These are phyloP conservation scores for Ceratobasidium sp. DNA, from an alignment of 1,284 basidiomycete genomes.

Conservation along the genomic window DNA sequence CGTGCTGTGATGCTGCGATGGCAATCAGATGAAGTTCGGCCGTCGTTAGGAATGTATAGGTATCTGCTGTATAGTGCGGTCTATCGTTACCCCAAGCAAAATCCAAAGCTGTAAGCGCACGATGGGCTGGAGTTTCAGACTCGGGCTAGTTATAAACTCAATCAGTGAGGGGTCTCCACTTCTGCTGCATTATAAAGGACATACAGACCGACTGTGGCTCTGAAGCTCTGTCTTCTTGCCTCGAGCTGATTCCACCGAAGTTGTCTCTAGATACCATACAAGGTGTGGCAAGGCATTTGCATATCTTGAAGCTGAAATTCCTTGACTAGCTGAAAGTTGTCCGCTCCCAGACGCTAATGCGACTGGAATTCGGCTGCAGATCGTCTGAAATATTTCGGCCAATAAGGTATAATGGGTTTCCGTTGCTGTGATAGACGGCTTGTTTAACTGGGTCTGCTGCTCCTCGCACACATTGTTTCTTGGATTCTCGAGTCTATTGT, in stretches of 20 bases:
- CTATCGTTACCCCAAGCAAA: not conserved
- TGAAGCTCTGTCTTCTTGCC: not conserved
- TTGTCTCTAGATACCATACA: not conserved
- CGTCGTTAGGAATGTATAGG: not conserved
- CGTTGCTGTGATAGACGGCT: too few species aligned
- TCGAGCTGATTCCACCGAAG: not conserved
- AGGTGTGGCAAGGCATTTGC: not conserved
- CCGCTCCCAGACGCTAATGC: too few species aligned
- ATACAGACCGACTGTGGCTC: not conserved
- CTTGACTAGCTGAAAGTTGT: not conserved
- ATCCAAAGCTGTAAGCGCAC: not conserved
- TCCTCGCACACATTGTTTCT: too few species aligned
- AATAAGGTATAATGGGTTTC: too few species aligned
- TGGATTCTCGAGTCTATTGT: too few species aligned
- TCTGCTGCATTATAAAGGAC: too few species aligned
- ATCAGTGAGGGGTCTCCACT: not conserved
- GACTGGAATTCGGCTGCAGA: too few species aligned
- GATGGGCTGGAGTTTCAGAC: not conserved
- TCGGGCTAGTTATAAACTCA: not conserved
- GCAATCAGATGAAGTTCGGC: not conserved
- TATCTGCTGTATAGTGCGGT: not conserved
- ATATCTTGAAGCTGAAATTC: not conserved
- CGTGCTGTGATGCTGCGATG: conserved; percentile 45
- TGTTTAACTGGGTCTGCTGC: too few species aligned
- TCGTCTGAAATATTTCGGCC: too few species aligned